Evolutionary conservation across 1,284 basidiomycete genomes (phyloP), one percentile per base, ranked within the genome.

Genomic region (Rhodotorula sp.): DNA sequence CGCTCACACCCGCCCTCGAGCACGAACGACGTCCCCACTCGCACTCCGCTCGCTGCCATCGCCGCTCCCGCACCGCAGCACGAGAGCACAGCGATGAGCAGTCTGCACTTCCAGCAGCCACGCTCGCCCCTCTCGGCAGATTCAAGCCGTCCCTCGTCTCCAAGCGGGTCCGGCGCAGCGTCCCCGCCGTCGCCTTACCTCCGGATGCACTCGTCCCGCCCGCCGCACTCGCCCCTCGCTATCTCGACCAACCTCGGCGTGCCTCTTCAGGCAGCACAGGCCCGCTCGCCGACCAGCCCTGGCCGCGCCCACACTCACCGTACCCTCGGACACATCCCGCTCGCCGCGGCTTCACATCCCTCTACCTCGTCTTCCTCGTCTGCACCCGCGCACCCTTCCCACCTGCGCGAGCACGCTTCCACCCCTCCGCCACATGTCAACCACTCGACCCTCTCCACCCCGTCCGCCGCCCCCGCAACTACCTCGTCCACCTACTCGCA

Each of bases 401-500:
- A 39, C 15, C 34, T 34, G 15, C 10, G 32, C 44, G 29, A 41
- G 17, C 56, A 61, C 39, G 46, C 54, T 3, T 32, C 59, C 34
- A 72, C 66, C 22, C 66, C 66, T 8, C 70, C 70, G 15, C 66
- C 70, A 1, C 37, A 54, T 25, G 66, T 63, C 36, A 67, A 65
- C 17, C 63, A 67, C 60, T 68, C 70, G 50, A 63, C 60, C 27
- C 34, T 67, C 27, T 13, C 58, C 22, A 50, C 61, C 21, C 46
- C 59, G 10, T 39, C 53, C 29, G 60, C 62, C 9, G 54, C 67
- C 22, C 50, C 64, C 6, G 60, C 66, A 1, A 41, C 63, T 9
- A 19, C 62, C 21, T 55, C 66, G 39, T 59, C 70, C 21, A 25
- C n/a, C 39, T 72, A 68, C 59, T 39, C 70, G 13, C 63, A 61